Percentiles rank a stretch among this genome's conserved stretches.
Evolutionary conservation across 2,329 filamentous ascomycete species (phyloP).

Genomic region (Fusarium globosum): DNA sequence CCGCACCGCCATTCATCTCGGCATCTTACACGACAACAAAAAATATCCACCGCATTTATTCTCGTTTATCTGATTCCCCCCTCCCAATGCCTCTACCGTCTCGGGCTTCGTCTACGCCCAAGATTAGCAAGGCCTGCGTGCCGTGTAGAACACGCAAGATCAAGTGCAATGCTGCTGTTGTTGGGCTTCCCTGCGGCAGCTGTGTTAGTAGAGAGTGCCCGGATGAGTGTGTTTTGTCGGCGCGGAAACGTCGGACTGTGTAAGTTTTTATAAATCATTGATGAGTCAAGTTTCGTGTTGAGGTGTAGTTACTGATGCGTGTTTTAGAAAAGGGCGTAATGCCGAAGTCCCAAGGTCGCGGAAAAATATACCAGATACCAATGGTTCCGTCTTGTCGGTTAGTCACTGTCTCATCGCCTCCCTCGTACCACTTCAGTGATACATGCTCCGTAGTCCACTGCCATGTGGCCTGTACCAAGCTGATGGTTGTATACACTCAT

Average conservation of each 20-base stretch:
- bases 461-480: background rate
- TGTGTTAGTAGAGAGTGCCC: conserved; percentile 22
- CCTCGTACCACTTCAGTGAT: background rate
- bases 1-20: background rate
- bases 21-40: background rate
- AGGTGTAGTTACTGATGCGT: background rate
- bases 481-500: background rate
- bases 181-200: conserved; percentile 28
- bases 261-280: background rate
- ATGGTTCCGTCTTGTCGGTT: background rate
- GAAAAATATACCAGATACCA: too few species aligned
- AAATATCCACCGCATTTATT: background rate
- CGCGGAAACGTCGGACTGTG: conserved; percentile 27
- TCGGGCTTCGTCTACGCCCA: background rate
- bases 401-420: background rate
- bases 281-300: background rate
- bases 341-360: background rate
- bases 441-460: background rate
- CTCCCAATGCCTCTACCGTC: background rate
- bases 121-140: conserved; percentile 32
- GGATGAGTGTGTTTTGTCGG: conserved; percentile 11
- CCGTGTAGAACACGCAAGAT: conserved; percentile 35
- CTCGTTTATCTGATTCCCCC: background rate
- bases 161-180: conserved; percentile 31
- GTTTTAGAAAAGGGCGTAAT: background rate